Base-by-base conservation (phyloP, 345 rosid genomes). In the Psidium friedrichsthalianum region DNA sequence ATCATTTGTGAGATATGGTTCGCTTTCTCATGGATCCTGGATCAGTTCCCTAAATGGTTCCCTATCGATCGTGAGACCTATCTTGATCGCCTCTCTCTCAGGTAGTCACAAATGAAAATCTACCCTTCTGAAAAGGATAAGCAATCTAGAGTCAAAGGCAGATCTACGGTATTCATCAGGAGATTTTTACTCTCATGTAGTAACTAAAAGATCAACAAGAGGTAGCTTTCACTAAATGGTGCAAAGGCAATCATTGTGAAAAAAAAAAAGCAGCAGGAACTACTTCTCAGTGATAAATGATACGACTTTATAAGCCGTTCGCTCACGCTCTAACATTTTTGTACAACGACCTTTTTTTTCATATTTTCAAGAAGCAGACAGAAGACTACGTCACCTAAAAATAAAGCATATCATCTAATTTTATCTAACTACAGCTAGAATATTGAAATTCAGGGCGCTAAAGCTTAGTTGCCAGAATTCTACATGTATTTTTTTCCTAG, bases 41-140 rank as follows among this genome's bases (percentile, higher is more conserved):
- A 97, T 92, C 98, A 97, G 94, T 97, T 95, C 87, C 99, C 98
- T 78, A 96, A 95, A 88, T 96, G 98, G 98, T 91, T 92, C 85
- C 99, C 97, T 40, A 94, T 96, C 80, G 96, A 97, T 57, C 98
- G 98, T 6, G 98, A 95, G 91, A 95, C 99, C 64, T 97, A 97
- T 86, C 95, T 97, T 49, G 98, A 97, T 87, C 95, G 98, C 84
- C 98, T 69, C 80, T 69, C 80, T 36, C 80, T 69, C 47, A 69
- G 80, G 80, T 69, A 69, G 80, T 36, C 40, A 69, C 47, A 5
- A 69, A 69, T 69, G 80, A 36, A 69, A 69, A 9, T 36, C 40
- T 69, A 36, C 14, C 80, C 47, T 36, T 36, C 47, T 69, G 80
- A 69, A 32, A 69, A 32, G 7, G 47, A 69, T 69, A 69, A 69